Evolutionary conservation across 2,329 filamentous ascomycete species (phyloP).

Genomic region (Monilinia fructicola): DNA sequence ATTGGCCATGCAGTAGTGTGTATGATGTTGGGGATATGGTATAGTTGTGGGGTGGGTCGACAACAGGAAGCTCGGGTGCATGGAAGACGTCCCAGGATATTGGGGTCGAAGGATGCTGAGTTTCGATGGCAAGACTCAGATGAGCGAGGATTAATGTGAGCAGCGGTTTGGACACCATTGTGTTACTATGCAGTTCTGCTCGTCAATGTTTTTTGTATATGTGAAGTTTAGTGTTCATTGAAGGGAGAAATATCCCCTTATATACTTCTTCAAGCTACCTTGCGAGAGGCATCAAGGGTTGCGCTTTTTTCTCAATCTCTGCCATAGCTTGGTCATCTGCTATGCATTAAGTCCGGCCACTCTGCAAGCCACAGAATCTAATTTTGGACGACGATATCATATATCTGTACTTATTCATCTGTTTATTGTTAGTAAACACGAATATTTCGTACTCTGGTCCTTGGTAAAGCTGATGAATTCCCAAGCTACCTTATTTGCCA

Average conservation of each 20-base stretch:
- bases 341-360: neutral
- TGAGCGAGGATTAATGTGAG: neutral
- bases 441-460: too few relatives aligned
- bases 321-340: neutral
- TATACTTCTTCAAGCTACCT: neutral
- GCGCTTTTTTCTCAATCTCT: too few relatives aligned
- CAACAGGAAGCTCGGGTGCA: neutral
- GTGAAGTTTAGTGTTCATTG: too few relatives aligned
- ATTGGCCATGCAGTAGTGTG: conserved; percentile 5
- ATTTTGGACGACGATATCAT: neutral
- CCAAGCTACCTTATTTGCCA: neutral
- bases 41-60: conserved; percentile 2
- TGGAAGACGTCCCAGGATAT: conserved; percentile 9
- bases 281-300: neutral
- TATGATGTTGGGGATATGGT: conserved; percentile 6
- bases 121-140: neutral
- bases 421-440: neutral
- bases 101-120: neutral
- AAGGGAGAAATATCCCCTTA: neutral
- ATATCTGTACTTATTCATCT: neutral
- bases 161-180: neutral
- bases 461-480: too few relatives aligned
- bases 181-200: neutral
- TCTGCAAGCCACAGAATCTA: too few relatives aligned
- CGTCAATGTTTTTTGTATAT: neutral